Evolutionary conservation across 495 filamentous ascomycete genomes (phyloP).

Genomic region (Neurospora sp.): DNA sequence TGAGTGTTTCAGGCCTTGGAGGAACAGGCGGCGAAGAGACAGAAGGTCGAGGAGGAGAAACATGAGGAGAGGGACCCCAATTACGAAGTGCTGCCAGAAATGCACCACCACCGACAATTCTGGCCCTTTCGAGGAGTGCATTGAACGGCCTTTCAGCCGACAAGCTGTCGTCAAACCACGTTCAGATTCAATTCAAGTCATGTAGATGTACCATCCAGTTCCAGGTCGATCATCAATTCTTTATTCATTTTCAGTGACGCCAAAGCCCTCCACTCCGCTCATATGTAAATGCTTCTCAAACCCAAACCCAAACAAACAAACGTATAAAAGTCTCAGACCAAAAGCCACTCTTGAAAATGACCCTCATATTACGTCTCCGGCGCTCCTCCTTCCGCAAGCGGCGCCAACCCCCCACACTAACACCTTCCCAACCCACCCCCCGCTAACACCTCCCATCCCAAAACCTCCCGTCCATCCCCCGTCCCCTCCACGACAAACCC

Average conservation of each 20-base stretch:
- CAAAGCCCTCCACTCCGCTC: background rate
- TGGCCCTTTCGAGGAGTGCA: background rate
- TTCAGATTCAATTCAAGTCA: background rate
- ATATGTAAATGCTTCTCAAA: background rate
- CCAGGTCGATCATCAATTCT: too few relatives aligned
- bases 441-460: background rate
- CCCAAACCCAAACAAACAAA: background rate
- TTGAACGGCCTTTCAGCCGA: background rate
- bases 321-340: background rate
- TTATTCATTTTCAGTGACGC: background rate
- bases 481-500: background rate
- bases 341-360: background rate
- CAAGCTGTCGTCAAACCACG: background rate
- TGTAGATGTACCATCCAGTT: too few relatives aligned
- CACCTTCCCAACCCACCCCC: background rate
- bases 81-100: background rate
- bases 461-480: background rate
- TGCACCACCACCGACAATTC: background rate
- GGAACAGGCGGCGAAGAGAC: too few relatives aligned
- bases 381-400: background rate
- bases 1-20: too few relatives aligned
- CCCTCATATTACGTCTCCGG: background rate
- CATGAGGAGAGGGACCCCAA: too few relatives aligned
- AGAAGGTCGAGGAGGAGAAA: too few relatives aligned
- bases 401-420: background rate